phyloP scores from a whole-genome alignment of 495 filamentous ascomycete genomes.

The Platismatia glauca region DNA sequence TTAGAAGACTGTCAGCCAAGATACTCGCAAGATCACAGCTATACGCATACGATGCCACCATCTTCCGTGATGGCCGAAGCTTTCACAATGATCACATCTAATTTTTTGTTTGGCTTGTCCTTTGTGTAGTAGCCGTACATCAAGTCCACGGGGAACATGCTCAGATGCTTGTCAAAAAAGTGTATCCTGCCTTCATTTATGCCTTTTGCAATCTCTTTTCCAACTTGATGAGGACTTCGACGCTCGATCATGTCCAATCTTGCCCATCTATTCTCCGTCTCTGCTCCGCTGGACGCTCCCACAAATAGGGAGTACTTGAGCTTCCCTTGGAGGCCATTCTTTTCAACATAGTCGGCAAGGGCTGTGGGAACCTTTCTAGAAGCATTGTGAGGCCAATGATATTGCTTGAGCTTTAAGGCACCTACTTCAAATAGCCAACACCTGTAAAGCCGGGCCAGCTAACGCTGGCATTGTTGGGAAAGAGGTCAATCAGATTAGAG shows the following conservation, averaged over 20 bases:
- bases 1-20: neutral
- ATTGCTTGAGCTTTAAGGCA: conserved; percentile 17
- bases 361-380: conserved; percentile 72
- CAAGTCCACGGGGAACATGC: conserved; percentile 86
- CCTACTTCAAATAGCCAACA: conserved; percentile 82
- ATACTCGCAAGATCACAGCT: neutral
- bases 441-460: conserved; percentile 91
- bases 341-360: conserved; percentile 81
- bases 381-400: conserved; percentile 1
- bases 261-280: conserved; percentile 90
- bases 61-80: conserved; percentile 87
- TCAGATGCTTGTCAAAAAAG: conserved; percentile 87
- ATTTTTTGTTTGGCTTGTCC: conserved; percentile 59
- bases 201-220: conserved; percentile 82
- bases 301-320: conserved; percentile 81
- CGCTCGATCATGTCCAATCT: conserved; percentile 80
- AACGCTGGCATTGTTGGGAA: conserved; percentile 75
- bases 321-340: conserved; percentile 77
- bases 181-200: conserved; percentile 85
- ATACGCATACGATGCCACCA: conserved; percentile 52
- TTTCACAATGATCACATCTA: conserved; percentile 82
- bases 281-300: conserved; percentile 77
- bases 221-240: conserved; percentile 78
- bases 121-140: conserved; percentile 80
- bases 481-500: conserved; percentile 69